Conservation (phyloP, 768 basidiomycete species). For the Paxillus ammoniavirescens region DNA sequence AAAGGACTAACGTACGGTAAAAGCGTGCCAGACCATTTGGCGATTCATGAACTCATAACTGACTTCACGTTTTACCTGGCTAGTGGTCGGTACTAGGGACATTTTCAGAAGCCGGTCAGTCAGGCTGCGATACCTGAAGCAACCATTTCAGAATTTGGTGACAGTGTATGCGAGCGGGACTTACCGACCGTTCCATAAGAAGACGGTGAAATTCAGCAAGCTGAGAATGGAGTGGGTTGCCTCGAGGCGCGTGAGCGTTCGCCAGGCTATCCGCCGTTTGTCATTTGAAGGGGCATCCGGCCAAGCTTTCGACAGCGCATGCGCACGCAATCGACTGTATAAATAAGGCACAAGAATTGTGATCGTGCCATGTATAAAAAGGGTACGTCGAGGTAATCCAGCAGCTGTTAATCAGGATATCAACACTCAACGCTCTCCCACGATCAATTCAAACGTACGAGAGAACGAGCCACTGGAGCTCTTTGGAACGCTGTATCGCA, state of each 20-base stretch:
- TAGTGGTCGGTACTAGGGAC: slow-evolving; percentile 68
- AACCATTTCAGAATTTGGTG: slow-evolving; percentile 1
- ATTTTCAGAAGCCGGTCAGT: slow-evolving; percentile 76
- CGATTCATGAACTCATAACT: slow-evolving; percentile 99
- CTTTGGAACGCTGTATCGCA: slow-evolving; percentile 51
- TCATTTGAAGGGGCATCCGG: slow-evolving; percentile 86
- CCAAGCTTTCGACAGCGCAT: slow-evolving; percentile 85
- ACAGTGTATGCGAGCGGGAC: slow-evolving; percentile 22
- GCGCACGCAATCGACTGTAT: slow-evolving; percentile 65
- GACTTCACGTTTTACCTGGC: slow-evolving; percentile 74
- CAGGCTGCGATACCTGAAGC: slow-evolving; percentile 78
- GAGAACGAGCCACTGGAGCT: slow-evolving; percentile 3
- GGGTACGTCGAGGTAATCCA: slow-evolving; percentile 57
- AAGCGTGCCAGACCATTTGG: slow-evolving; percentile 99
- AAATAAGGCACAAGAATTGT: slow-evolving; percentile 80
- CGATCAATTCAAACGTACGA: slow-evolving; percentile 17
- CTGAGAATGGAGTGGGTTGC: slow-evolving; percentile 60
- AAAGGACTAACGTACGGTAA: slow-evolving; percentile 64
- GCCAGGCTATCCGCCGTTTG: slow-evolving; percentile 72
- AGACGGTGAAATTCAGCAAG: slow-evolving; percentile 75
- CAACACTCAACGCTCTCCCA: neutral
- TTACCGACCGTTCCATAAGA: slow-evolving; percentile 85
- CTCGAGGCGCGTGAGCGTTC: slow-evolving; percentile 62
- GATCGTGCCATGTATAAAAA: slow-evolving; percentile 67
- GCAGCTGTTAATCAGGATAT: slow-evolving; percentile 44